Percentiles rank a stretch among this genome's conserved stretches.
Conservation (phyloP, 805 yeast species). For the Hyphopichia homilentoma region DNA sequence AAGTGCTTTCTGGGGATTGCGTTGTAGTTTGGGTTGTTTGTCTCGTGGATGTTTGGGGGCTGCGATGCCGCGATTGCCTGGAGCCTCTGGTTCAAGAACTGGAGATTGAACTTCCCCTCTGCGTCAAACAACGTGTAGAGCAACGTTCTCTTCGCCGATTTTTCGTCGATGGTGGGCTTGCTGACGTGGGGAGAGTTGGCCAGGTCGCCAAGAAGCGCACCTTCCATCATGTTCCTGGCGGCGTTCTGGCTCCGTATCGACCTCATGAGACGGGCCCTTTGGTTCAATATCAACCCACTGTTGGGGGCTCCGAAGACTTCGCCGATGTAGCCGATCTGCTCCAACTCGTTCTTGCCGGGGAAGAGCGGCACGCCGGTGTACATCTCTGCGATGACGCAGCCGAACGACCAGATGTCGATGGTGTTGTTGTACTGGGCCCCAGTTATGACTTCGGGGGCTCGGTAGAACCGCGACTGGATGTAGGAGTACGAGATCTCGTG, state of each 20-base stretch:
- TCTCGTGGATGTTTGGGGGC: constrained; percentile 3
- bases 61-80: constrained; percentile 10
- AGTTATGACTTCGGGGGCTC: constrained; percentile 75
- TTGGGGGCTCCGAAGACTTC: constrained; percentile 48
- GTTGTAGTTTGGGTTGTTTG: constrained; percentile 6
- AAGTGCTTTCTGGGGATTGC: constrained; percentile 15
- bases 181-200: neutral
- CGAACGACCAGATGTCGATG: constrained; percentile 52
- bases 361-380: constrained; percentile 38
- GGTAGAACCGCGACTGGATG: constrained; percentile 63
- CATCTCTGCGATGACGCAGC: constrained; percentile 39
- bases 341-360: constrained; percentile 48
- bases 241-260: constrained; percentile 16
- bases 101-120: constrained; percentile 35
- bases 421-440: constrained; percentile 58
- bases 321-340: constrained; percentile 40
- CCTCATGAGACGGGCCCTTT: constrained; percentile 34
- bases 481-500: constrained; percentile 47
- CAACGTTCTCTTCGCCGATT: constrained; percentile 27
- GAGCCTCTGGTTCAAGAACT: constrained; percentile 25
- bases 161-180: constrained; percentile 21
- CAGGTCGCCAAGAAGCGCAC: neutral
- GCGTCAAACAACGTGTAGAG: constrained; percentile 36
- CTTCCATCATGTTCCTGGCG: constrained; percentile 13
- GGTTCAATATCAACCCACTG: constrained; percentile 31